Evolutionary conservation across 768 basidiomycete genomes (phyloP), one percentile per base, ranked within the genome.

Genomic region (Suillus weaverae): DNA sequence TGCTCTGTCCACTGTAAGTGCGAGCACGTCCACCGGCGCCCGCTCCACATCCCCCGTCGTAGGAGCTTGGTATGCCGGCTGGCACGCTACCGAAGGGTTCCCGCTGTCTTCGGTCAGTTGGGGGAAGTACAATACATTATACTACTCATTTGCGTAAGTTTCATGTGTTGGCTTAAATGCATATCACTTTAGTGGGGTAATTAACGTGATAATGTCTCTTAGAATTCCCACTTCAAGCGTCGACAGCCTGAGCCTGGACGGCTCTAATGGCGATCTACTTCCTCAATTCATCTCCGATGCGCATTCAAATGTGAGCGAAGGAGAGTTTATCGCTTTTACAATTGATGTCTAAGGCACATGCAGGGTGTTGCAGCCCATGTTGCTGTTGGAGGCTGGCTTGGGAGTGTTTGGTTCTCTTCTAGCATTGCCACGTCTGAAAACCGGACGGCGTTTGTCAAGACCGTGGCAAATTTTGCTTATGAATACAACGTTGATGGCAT

Each of bases 371-470:
- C 82, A 66, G 85, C 86, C 5, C 74, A 81, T 59, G 72, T 87
- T 39, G 83, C 84, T 16, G 77, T 87, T 44, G 88, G 86, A 48
- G 88, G 87, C 5, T 88, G 85, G 85, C 83, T 81, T 1, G 87
- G 87, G 7, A 85, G 83, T 5, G 79, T 71, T 30, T 86, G 78
- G 73, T 89, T 83, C 74, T 88, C 86, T 1, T 74, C 76, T 2
- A 77, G 79, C 51, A 82, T 88, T 13, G 81, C 77, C 26, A 83
- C 81, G 5, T 70, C 81, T 0, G 71, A 74, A 44, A 86, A 86
- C 71, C 81, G 86, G 53, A 85, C 85, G 0, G 76, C 81, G 9
- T 88, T 89, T 66, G 84, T 84, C 20, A 79, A 80, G 64, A 79
- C 86, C 5, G 72, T 88, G 53, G 73, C 79, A 20, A 72, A 76